Evolutionary conservation across 2,329 filamentous ascomycete genomes (phyloP), one percentile per base, ranked within the genome.

Genomic region (Neofusicoccum parvum): DNA sequence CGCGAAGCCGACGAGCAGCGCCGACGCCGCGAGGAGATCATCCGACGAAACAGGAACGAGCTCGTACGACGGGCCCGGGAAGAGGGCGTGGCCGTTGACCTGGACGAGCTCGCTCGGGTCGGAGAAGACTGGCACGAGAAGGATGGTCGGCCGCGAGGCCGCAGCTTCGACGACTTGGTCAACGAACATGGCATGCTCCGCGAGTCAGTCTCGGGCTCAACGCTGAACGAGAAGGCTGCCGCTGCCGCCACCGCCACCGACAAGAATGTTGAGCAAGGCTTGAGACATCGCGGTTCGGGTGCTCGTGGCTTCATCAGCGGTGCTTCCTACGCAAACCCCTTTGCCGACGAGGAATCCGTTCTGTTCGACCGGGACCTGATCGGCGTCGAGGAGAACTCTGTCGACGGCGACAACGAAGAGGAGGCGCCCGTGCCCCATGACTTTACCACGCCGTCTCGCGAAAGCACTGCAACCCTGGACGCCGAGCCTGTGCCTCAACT

Each of bases 261-360:
- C 41, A 48, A 43, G 43, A 17, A 23, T 27, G 71, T 72, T 63
- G 15, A 20, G 9, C 65, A 69, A 50, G 79, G 53, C 63, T 39
- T 65, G 46, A 60, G 56, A 36, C 39, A 50, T n/a, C 65, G 65
- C 23, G 58, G 59, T 15, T 51, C 45, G 1, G 59, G 65, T 49
- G 65, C 58, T 50, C 64, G 64, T n/a, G 64, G 77, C 4, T 80
- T 81, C 68, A 72, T 75, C 12, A 70, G 74, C 54, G 81, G 81
- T 15, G 73, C 80, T 32, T 71, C 72, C 4, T 76, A 77, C 32
- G 76, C 77, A 1, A 80, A 83, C 60, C 81, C 82, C 4, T 84
- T 84, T 68, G 73, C 75, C 14, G 81, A 83, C 66, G 79, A 80
- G 65, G 76, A 73, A 54, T 74, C 71, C 14, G 73, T 82, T 1